Percentiles rank a stretch among this genome's conserved stretches.
Evolutionary conservation across 2,329 filamentous ascomycete genomes (phyloP).

Genomic region (Pseudogymnoascus sp.): DNA sequence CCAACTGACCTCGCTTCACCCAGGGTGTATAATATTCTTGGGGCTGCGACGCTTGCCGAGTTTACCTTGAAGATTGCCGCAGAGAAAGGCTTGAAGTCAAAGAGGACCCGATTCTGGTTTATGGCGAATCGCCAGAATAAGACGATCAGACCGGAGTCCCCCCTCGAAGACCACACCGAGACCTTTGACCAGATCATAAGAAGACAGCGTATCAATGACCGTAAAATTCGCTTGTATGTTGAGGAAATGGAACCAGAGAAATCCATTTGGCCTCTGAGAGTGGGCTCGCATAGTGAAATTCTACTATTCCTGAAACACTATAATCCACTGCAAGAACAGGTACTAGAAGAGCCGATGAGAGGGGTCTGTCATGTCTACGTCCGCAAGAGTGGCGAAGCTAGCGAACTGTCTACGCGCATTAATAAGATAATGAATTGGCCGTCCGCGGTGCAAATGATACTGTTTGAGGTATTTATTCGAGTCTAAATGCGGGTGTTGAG

Average conservation of each 20-base stretch:
- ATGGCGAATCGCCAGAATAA: constrained; percentile 99
- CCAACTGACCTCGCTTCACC: constrained; percentile 57
- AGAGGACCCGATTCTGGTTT: constrained; percentile 77
- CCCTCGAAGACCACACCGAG: constrained; percentile 67
- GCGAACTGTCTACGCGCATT: constrained; percentile 72
- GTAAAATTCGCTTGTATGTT: constrained; percentile 54
- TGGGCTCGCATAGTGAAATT: constrained; percentile 54
- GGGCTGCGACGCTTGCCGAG: constrained; percentile 64
- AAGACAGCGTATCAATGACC: constrained; percentile 30
- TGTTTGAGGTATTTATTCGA: constrained; percentile 61
- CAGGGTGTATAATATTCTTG: constrained; percentile 61
- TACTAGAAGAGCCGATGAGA: constrained; percentile 59
- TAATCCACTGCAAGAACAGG: constrained; percentile 62
- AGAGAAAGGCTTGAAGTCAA: constrained; percentile 58
- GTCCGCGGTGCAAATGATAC: constrained; percentile 49
- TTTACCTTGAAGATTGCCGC: constrained; percentile 62
- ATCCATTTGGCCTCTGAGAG: constrained; percentile 58
- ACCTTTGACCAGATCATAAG: constrained; percentile 59
- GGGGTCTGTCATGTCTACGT: constrained; percentile 83
- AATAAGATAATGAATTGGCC: constrained; percentile 79
- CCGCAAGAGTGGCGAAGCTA: constrained; percentile 75
- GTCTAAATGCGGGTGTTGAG: background rate
- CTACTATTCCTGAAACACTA: constrained; percentile 92
- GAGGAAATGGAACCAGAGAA: constrained; percentile 59
- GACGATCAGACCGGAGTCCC: constrained; percentile 86